Evolutionary conservation across 768 basidiomycete genomes (phyloP).

Genomic region (Kwoniella sp.): DNA sequence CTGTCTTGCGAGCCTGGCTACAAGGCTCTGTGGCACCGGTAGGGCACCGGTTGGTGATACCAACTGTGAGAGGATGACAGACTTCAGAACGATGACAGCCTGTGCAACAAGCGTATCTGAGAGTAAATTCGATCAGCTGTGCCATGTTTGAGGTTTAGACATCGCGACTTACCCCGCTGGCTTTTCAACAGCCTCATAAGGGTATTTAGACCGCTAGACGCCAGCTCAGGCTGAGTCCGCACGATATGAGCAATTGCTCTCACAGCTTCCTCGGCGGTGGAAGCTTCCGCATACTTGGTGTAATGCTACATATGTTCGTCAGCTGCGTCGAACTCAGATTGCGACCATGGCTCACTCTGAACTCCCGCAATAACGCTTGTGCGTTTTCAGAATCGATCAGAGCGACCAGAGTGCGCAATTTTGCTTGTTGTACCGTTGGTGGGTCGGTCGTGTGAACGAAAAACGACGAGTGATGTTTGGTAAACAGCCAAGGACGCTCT

Average conservation of each 20-base stretch:
- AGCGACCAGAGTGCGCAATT: slow-evolving; percentile 68
- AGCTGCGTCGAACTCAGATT: background rate
- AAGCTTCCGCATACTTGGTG: slow-evolving; percentile 70
- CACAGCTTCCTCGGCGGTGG: slow-evolving; percentile 67
- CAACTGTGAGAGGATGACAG: slow-evolving; percentile 69
- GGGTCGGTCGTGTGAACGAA: slow-evolving; percentile 67
- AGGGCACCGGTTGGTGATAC: background rate
- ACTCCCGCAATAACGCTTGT: slow-evolving; percentile 69
- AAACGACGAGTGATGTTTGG: slow-evolving; percentile 63
- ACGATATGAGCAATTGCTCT: slow-evolving; percentile 75
- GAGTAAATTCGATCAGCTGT: background rate
- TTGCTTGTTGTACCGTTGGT: slow-evolving; percentile 63
- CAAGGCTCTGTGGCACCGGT: slow-evolving; percentile 59
- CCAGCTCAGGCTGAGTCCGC: slow-evolving; percentile 62
- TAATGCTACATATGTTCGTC: slow-evolving; percentile 60
- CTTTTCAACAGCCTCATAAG: slow-evolving; percentile 77
- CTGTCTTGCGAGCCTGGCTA: slow-evolving; percentile 70
- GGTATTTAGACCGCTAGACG: slow-evolving; percentile 66
- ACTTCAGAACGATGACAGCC: slow-evolving; percentile 79
- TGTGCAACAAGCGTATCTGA: slow-evolving; percentile 71
- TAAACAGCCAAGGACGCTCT: slow-evolving; percentile 65
- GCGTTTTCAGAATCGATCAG: slow-evolving; percentile 66
- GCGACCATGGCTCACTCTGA: slow-evolving; percentile 75
- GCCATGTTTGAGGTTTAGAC: background rate
- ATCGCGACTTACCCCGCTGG: slow-evolving; percentile 58